These are phyloP conservation scores for Plasmodium cynomolgi DNA, from an alignment of 169 alveolate species.

Conservation along the genomic window DNA sequence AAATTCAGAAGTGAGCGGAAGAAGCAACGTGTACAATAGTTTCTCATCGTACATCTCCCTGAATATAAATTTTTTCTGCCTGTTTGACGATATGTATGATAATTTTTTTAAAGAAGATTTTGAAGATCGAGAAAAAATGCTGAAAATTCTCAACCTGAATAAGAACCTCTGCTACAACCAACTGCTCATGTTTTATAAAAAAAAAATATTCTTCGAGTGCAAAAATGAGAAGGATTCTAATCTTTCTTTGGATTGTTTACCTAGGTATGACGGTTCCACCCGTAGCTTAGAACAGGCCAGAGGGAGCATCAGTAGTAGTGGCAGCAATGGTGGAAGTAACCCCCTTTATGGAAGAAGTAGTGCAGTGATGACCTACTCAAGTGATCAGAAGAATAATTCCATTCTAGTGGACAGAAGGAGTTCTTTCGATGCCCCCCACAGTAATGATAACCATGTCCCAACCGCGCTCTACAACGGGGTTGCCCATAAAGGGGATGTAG, in stretches of 20 bases:
- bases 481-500: background rate
- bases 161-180: slow-evolving; percentile 28
- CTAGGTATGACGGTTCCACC: background rate
- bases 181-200: slow-evolving; percentile 44
- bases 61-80: slow-evolving; percentile 35
- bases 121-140: slow-evolving; percentile 57
- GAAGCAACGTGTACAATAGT: background rate
- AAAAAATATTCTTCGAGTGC: slow-evolving; percentile 33
- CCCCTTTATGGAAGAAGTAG: background rate
- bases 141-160: slow-evolving; percentile 28
- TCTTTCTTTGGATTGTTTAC: background rate
- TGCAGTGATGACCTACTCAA: background rate
- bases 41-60: slow-evolving; percentile 38
- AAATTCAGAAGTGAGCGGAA: background rate
- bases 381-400: background rate
- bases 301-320: background rate
- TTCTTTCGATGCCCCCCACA: background rate
- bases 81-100: slow-evolving; percentile 62
- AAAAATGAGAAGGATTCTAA: background rate
- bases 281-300: background rate
- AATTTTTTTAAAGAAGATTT: slow-evolving; percentile 38
- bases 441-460: background rate
- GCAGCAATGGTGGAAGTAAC: background rate
- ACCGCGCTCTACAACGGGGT: background rate
- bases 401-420: background rate